These are phyloP conservation scores for Gorgonomyces haynaldii DNA, from an alignment of 192 early-diverging fungal species.

Conservation along the genomic window DNA sequence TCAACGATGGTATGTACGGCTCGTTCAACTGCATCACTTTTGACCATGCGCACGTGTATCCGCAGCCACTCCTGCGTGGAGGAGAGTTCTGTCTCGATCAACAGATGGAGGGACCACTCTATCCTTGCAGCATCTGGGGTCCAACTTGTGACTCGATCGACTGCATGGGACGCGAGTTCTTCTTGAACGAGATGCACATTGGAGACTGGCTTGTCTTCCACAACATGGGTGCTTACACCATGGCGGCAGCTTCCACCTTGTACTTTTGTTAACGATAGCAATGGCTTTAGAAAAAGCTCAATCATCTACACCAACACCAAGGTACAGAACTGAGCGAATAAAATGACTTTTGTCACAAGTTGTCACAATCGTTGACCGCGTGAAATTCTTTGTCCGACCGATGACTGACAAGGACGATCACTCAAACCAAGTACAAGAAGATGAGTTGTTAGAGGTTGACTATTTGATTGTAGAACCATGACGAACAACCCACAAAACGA, in stretches of 20 bases:
- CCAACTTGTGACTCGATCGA: constrained; percentile 99
- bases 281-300: constrained; percentile 67
- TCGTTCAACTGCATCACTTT: constrained; percentile 98
- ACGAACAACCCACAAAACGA: too few relatives aligned
- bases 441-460: neutral
- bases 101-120: constrained; percentile 2
- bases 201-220: constrained; percentile 96
- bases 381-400: neutral
- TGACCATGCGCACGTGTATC: constrained; percentile 74
- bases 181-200: constrained; percentile 71
- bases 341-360: too few relatives aligned
- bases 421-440: neutral
- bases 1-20: constrained; percentile 98
- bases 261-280: constrained; percentile 11
- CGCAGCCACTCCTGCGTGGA: constrained; percentile 50
- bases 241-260: constrained; percentile 59
- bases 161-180: constrained; percentile 57
- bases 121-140: constrained; percentile 77
- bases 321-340: too few relatives aligned
- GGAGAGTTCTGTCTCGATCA: constrained; percentile 20
- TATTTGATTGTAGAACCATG: too few relatives aligned
- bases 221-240: constrained; percentile 96
- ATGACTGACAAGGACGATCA: neutral
- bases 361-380: too few relatives aligned
- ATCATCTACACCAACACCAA: constrained; percentile 88